These are phyloP conservation scores for Irpex sp. DNA, from an alignment of 1,284 basidiomycete species.

Conservation along the genomic window DNA sequence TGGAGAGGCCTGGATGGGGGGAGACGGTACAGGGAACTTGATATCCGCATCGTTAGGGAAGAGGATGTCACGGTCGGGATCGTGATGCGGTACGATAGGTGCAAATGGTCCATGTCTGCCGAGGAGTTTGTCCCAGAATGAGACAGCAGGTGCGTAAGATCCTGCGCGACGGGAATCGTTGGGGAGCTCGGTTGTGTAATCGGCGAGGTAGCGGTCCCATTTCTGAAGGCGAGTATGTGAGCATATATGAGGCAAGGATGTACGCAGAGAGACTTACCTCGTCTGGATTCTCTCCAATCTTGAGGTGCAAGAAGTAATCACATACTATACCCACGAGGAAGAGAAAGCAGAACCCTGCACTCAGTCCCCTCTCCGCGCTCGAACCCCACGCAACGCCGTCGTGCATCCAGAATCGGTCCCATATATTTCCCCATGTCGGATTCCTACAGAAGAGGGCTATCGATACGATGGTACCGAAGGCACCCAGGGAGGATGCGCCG, in stretches of 20 bases:
- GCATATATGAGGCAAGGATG: neutral
- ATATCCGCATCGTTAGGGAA: constrained; percentile 29
- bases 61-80: constrained; percentile 13
- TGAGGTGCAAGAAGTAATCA: constrained; percentile 53
- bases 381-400: constrained; percentile 51
- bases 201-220: constrained; percentile 65
- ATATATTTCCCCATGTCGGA: constrained; percentile 53
- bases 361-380: constrained; percentile 51
- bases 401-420: constrained; percentile 54
- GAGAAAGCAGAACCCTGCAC: constrained; percentile 53
- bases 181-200: constrained; percentile 50
- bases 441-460: constrained; percentile 53
- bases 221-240: constrained; percentile 36
- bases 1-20: constrained; percentile 11
- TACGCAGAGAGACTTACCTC: constrained; percentile 38
- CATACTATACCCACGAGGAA: constrained; percentile 39
- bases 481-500: constrained; percentile 48
- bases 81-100: constrained; percentile 16
- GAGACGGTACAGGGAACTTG: constrained; percentile 19
- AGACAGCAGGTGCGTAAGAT: constrained; percentile 41
- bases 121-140: constrained; percentile 51
- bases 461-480: constrained; percentile 51
- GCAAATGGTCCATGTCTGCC: constrained; percentile 17
- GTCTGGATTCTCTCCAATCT: constrained; percentile 65
- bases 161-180: constrained; percentile 36